phyloP scores from a whole-genome alignment of 2,329 filamentous ascomycete genomes.

The Diplodia sapinea region DNA sequence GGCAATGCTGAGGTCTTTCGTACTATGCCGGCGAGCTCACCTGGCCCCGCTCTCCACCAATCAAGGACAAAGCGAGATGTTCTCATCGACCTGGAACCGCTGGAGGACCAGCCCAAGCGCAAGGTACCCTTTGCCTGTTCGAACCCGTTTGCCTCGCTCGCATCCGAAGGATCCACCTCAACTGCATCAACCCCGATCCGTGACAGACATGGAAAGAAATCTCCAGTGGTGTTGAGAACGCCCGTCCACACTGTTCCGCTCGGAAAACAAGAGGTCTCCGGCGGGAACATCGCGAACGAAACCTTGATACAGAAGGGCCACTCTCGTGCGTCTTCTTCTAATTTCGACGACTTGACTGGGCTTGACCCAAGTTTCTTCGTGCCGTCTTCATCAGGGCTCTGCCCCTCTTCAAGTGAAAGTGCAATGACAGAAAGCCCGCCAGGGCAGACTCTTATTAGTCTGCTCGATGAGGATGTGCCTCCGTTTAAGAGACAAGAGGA shows the following conservation, averaged over 20 bases:
- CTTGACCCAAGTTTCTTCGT: background rate
- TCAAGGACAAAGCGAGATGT: background rate
- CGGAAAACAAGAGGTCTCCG: background rate
- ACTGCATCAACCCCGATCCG: background rate
- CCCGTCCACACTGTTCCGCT: background rate
- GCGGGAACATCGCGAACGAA: background rate
- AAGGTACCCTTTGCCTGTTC: background rate
- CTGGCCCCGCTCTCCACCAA: background rate
- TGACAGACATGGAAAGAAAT: background rate
- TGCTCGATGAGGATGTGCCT: background rate
- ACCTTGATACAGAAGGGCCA: background rate
- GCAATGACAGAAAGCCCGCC: background rate
- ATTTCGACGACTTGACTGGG: background rate
- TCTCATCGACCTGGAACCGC: background rate
- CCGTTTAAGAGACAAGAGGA: background rate
- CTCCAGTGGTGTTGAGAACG: background rate
- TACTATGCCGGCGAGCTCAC: background rate
- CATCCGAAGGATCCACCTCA: background rate
- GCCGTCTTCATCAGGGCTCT: background rate
- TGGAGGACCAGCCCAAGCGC: background rate
- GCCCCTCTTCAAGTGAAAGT: background rate
- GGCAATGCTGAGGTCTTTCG: no score
- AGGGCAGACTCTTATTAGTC: background rate
- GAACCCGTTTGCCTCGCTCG: slow-evolving; percentile 4
- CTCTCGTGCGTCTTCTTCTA: background rate